Base-by-base conservation (phyloP, 2,329 filamentous ascomycete species). In the Neofusicoccum sp. region DNA sequence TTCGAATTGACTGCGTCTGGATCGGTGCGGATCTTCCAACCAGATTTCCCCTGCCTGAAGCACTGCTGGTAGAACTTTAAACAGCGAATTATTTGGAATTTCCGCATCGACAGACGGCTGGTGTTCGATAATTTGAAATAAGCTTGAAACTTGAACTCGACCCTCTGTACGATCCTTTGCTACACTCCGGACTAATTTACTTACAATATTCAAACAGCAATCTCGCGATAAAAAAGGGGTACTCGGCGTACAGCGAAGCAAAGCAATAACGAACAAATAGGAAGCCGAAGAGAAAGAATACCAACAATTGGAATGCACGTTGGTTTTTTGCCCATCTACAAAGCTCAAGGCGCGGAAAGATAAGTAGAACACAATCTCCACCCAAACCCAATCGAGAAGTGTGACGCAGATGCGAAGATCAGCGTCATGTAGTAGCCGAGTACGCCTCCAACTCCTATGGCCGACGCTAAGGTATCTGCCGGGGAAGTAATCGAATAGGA, bases 381-480 rank as follows among this genome's bases (percentile, higher is more conserved):
- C n/a, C 51, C 51, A 31, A 56, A 56, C 14, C 51, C 51, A 30
- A 43, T 20, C 28, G n/a, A 43, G 20, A 56, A 33, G 9, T 40
- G 34, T 56, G 51, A 43, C 38, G 38, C 26, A 24, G 33, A 38
- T 53, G 51, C 24, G 12, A 16, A 24, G 38, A 56, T 56, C 36
- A 40, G 38, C 51, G 38, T 28, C 51, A 33, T 56, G 3, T 33
- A 56, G 51, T 44, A 44, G 51, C 51, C 38, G 51, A 34, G 51
- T 56, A 56, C 58, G 58, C 58, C 58, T 54, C 41, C 40, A 60
- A 60, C 47, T 45, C 48, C 58, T 7, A 45, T 30, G 36, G 40
- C 47, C 40, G 54, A 47, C 58, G 58, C 47, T 60, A 60, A 60
- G 58, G 58, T 60, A 60, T 60, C 24, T 60, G 47, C 48, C 48